These are phyloP conservation scores for Xylaria sp. DNA, from an alignment of 2,329 filamentous ascomycete species.

Conservation along the genomic window DNA sequence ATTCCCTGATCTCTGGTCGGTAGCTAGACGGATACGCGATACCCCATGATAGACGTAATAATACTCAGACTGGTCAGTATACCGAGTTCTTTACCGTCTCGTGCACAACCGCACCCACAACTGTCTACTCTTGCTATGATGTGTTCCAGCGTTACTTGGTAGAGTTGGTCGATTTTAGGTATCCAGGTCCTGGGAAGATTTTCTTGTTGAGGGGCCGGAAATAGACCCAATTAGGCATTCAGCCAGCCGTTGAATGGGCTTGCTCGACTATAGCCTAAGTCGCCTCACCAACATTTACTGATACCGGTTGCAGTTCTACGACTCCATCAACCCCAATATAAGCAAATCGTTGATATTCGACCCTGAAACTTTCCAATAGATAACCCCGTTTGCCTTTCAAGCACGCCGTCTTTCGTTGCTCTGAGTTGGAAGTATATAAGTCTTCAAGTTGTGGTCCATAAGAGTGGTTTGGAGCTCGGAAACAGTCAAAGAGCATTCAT, in stretches of 20 bases:
- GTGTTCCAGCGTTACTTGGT: conserved; percentile 4
- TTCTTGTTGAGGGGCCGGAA: conserved; percentile 15
- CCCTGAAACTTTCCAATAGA: conserved; percentile 22
- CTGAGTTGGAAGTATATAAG: conserved; percentile 26
- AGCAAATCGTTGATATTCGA: conserved; percentile 23
- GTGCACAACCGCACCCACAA: neutral
- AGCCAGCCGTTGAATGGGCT: neutral
- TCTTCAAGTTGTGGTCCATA: conserved; percentile 20
- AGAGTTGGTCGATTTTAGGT: conserved; percentile 17
- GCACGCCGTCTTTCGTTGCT: conserved; percentile 7
- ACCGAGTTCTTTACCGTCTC: conserved; percentile 30
- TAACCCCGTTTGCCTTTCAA: neutral
- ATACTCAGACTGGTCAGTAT: conserved; percentile 48
- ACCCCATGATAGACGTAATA: conserved; percentile 52
- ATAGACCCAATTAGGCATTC: neutral
- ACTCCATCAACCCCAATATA: conserved; percentile 20
- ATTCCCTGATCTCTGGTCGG: conserved; percentile 42
- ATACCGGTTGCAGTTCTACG: conserved; percentile 25
- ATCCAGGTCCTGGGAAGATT: conserved; percentile 2
- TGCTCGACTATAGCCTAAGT: neutral
- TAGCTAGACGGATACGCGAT: conserved; percentile 51
- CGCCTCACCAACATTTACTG: conserved; percentile 5
- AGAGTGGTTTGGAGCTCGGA: conserved; percentile 16
- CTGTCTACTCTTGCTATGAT: conserved; percentile 7
- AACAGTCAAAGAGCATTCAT: conserved; percentile 32